A percentile compares a stretch with the other conserved stretches of the same genome.
Conservation (phyloP, 129 eudicot species). For the Helichrysum umbraculigerum region DNA sequence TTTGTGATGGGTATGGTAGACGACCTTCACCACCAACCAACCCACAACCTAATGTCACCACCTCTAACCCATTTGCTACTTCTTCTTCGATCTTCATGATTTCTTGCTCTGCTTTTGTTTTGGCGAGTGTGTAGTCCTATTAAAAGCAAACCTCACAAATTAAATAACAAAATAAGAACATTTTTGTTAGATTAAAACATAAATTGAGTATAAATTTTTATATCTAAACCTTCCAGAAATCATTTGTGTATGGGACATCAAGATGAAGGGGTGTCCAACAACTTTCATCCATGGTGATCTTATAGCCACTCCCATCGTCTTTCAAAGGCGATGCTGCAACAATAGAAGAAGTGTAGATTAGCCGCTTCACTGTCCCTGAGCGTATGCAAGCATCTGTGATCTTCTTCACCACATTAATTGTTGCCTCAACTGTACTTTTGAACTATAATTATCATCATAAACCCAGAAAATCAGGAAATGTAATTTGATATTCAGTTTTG, state of each 20-base stretch:
- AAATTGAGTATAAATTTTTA: too few relatives aligned
- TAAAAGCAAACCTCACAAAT: too few relatives aligned
- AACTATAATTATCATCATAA: slow-evolving; percentile 15
- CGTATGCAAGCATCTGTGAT: slow-evolving; percentile 40
- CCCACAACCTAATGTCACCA: slow-evolving; percentile 44
- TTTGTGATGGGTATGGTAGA: slow-evolving; percentile 36
- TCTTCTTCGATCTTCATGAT: slow-evolving; percentile 32
- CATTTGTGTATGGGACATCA: slow-evolving; percentile 25
- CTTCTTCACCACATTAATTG: slow-evolving; percentile 43
- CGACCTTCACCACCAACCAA: slow-evolving; percentile 55
- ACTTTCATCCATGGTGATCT: slow-evolving; percentile 45
- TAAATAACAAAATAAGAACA: neutral
- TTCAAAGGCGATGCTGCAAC: slow-evolving; percentile 57
- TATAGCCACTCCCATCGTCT: slow-evolving; percentile 49
- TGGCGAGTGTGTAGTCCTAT: slow-evolving; percentile 30
- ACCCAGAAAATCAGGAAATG: neutral
- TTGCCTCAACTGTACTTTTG: slow-evolving; percentile 45
- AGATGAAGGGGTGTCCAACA: slow-evolving; percentile 61
- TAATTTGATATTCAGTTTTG: neutral
- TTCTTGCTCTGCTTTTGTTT: slow-evolving; percentile 52
- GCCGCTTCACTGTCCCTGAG: slow-evolving; percentile 55
- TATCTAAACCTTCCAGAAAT: neutral
- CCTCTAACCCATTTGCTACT: slow-evolving; percentile 33
- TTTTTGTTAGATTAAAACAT: too few relatives aligned
- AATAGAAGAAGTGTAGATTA: slow-evolving; percentile 52